Base-by-base conservation (phyloP, 495 filamentous ascomycete genomes). In the Aspergillus sclerotiicarbonarius region DNA sequence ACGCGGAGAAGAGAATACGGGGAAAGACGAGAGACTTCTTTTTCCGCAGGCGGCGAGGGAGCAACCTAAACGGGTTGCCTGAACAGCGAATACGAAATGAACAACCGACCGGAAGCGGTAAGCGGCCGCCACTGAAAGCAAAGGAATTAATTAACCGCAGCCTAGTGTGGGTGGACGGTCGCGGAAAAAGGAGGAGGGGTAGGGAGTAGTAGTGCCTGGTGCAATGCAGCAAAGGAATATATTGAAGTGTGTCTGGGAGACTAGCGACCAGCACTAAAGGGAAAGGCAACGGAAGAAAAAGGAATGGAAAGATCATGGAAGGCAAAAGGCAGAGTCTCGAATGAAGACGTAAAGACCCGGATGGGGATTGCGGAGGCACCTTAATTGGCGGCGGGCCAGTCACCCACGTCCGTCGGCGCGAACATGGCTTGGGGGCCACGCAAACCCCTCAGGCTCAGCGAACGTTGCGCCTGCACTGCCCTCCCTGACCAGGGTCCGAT, bases 361-460 rank as follows among this genome's bases (percentile, higher is more conserved):
- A 49, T 49, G 29, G 29, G 20, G 56, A 35, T 8, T 53, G 35
- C 41, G 21, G 41, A 52, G 48, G 46, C 39, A 53, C 44, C 37
- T 54, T 60, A 50, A 60, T 51, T 47, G 33, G 18, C 35, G 43
- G 32, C 31, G 10, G 29, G 44, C 57, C 57, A 60, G 44, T 60
- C 51, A 60, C 10, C n/a, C 51, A 44, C 32, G 30, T 30, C 44
- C 25, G 18, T 57, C 31, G 20, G 20, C 15, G n/a, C 20, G 31
- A 53, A n/a, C 32, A 35, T 51, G 45, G 57, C 44, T 44, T 54
- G 47, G 37, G 57, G 52, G 58, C 58, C 58, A 60, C 58, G 58
- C 58, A 60, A 51, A 29, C 47, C 18, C 44, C 21, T 18, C 41
- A 41, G 37, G 37, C 37, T 41, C 37, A 3, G n/a, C 2, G 37